phyloP scores from a whole-genome alignment of 768 basidiomycete species.

The Cystobasidium onofrii region DNA sequence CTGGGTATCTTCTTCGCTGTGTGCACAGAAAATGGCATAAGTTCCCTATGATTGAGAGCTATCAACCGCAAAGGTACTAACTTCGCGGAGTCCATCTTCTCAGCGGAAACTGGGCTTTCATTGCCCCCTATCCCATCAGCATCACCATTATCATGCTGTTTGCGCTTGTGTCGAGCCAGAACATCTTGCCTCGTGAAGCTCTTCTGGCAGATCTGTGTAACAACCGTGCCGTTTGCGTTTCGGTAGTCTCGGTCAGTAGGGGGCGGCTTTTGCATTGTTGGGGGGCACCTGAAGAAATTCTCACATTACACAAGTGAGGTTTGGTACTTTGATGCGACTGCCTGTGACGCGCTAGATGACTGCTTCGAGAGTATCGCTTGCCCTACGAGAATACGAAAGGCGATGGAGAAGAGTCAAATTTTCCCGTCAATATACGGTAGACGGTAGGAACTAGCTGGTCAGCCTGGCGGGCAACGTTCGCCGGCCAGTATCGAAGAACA shows the following conservation, averaged over 20 bases:
- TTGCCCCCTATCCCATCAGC: neutral
- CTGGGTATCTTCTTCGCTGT: neutral
- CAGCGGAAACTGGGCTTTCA: neutral
- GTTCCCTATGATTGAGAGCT: neutral
- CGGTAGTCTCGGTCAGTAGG: no score
- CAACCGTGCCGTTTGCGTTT: no score
- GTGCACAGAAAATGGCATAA: neutral
- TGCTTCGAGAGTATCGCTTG: neutral
- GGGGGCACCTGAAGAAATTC: no score
- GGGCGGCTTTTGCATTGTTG: no score
- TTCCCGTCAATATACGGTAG: no score
- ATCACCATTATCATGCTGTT: neutral
- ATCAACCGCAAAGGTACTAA: neutral
- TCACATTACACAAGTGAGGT: neutral
- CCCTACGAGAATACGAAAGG: neutral
- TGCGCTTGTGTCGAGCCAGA: neutral
- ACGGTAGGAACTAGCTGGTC: no score
- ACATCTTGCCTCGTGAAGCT: slow-evolving; percentile 1
- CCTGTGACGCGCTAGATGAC: neutral
- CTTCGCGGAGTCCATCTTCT: neutral
- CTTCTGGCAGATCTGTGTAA: neutral
- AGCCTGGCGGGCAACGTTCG: no score
- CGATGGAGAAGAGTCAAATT: no score
- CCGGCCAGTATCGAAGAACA: no score
- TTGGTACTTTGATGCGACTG: neutral